Percentiles rank a stretch among this genome's conserved stretches.
Conservation (phyloP, 1,284 basidiomycete species). For the Amylostereum chailletii region DNA sequence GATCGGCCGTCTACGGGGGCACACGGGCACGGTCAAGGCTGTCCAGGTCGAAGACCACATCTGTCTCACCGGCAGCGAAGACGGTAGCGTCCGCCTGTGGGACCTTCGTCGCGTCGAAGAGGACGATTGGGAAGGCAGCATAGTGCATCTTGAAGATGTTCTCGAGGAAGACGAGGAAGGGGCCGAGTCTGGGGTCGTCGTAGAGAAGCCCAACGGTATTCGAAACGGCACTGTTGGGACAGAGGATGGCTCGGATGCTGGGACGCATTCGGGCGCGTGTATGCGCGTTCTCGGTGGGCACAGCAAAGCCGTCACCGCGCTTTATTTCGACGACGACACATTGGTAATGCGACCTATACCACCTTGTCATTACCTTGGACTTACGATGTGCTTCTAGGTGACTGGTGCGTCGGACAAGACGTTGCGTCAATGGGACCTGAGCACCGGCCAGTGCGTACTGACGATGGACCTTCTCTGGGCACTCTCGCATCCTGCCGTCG, state of each 20-base stretch:
- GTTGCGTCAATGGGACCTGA: constrained; percentile 95
- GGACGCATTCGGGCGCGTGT: constrained; percentile 40
- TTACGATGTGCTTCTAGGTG: constrained; percentile 41
- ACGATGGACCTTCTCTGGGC: constrained; percentile 99
- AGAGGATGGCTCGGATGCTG: constrained; percentile 18
- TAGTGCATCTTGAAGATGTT: constrained; percentile 52
- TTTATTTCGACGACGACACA: constrained; percentile 94
- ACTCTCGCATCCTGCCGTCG: constrained; percentile 82
- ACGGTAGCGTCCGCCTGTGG: constrained; percentile 83
- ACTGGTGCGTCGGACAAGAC: constrained; percentile 99
- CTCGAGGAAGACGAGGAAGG: constrained; percentile 49
- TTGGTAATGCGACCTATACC: constrained; percentile 44
- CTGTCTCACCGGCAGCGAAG: constrained; percentile 86
- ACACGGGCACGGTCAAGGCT: constrained; percentile 76
- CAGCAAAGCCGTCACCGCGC: constrained; percentile 82
- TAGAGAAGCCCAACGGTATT: constrained; percentile 11
- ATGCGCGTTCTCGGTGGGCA: constrained; percentile 83
- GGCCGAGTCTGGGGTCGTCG: constrained; percentile 16
- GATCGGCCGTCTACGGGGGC: constrained; percentile 75
- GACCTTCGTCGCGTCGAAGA: constrained; percentile 75
- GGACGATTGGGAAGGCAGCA: constrained; percentile 45
- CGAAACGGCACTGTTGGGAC: constrained; percentile 15
- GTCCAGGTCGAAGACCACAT: constrained; percentile 91
- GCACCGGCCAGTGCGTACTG: constrained; percentile 95
- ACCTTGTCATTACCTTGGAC: not conserved